A percentile compares a stretch with the other conserved stretches of the same genome.
phyloP scores from a whole-genome alignment of 257 asterid species.

The Ajuga chamaepitys region DNA sequence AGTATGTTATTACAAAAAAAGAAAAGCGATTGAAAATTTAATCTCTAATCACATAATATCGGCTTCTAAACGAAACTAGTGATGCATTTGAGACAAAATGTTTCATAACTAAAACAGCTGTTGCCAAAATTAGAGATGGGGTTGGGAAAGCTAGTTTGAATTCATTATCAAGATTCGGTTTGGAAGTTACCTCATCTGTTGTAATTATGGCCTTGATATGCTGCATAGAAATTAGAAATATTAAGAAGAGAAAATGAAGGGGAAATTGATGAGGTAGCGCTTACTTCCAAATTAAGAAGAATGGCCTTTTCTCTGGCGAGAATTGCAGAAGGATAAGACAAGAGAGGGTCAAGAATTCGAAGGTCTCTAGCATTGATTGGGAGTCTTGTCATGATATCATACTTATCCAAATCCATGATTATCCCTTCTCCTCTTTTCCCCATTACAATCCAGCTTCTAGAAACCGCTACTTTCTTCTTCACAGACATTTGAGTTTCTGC shows the following conservation, averaged over 20 bases:
- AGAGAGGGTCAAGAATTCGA: conserved; percentile 74
- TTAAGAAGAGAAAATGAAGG: background rate
- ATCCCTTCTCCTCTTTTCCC: conserved; percentile 53
- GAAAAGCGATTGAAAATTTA: no score
- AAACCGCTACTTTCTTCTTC: conserved; percentile 47
- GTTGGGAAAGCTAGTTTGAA: no score
- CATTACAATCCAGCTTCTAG: conserved; percentile 64
- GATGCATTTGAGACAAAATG: no score
- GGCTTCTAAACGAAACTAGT: no score
- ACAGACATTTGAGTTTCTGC: conserved; percentile 32
- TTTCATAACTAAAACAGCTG: no score
- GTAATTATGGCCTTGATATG: conserved; percentile 95
- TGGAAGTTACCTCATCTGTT: conserved; percentile 57
- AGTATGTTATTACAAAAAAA: no score
- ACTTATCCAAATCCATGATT: conserved; percentile 74
- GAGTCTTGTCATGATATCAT: conserved; percentile 63
- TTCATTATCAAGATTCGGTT: no score
- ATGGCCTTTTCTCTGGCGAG: conserved; percentile 76
- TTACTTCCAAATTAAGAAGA: conserved; percentile 87
- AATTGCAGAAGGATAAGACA: conserved; percentile 90
- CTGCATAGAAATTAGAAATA: conserved; percentile 29
- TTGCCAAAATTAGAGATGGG: no score
- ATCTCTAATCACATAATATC: no score
- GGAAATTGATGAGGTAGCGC: background rate
- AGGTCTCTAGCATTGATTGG: conserved; percentile 83